Evolutionary conservation across 2,329 filamentous ascomycete genomes (phyloP).

Genomic region (Penicillium italicum): DNA sequence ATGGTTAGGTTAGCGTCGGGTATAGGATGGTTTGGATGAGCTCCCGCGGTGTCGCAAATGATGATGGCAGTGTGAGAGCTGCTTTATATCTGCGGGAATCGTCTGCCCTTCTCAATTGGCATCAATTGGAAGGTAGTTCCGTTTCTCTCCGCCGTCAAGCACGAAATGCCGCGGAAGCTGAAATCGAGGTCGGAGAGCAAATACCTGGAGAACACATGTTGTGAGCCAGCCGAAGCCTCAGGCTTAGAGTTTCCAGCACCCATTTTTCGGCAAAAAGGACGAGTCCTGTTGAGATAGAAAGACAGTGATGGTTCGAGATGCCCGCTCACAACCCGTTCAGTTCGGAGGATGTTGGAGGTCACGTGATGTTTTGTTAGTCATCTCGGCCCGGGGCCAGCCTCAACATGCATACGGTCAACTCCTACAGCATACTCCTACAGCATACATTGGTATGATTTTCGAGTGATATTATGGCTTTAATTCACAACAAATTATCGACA

Average conservation of each 20-base stretch:
- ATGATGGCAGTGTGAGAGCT: neutral
- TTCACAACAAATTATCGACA: too few relatives aligned
- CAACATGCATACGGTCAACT: neutral
- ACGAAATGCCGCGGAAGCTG: slow-evolving; percentile 5
- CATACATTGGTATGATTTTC: neutral
- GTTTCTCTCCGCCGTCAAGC: slow-evolving; percentile 6
- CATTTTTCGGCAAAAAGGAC: slow-evolving; percentile 42
- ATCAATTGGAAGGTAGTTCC: slow-evolving; percentile 7
- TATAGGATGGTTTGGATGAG: neutral
- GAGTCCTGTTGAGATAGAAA: slow-evolving; percentile 7
- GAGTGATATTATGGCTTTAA: neutral
- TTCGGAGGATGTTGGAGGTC: slow-evolving; percentile 12
- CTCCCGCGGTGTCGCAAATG: neutral
- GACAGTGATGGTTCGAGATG: slow-evolving; percentile 4
- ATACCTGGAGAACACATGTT: slow-evolving; percentile 62
- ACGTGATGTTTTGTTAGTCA: neutral
- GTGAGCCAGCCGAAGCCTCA: slow-evolving; percentile 47
- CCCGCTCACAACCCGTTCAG: slow-evolving; percentile 9
- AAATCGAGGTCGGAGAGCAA: slow-evolving; percentile 2
- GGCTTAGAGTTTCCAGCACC: slow-evolving; percentile 62
- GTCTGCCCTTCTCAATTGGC: slow-evolving; percentile 4
- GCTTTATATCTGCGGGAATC: neutral
- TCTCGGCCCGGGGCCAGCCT: neutral
- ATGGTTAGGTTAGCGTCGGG: slow-evolving; percentile 13
- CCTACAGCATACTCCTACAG: neutral